phyloP scores from a whole-genome alignment of 106 monocot genomes.

The Allium sativum region DNA sequence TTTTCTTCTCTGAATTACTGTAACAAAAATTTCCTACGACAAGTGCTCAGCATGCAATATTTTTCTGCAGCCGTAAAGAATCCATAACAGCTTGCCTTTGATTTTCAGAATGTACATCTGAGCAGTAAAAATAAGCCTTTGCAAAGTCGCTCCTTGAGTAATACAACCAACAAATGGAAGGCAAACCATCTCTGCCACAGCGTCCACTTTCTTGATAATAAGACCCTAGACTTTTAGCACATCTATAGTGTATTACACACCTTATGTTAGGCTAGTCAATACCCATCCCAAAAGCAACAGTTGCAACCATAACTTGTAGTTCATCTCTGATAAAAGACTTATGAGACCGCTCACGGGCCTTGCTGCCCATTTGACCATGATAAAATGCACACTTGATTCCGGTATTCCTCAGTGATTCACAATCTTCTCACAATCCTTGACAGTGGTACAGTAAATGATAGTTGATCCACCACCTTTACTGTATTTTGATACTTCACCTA shows the following conservation, averaged over 20 bases:
- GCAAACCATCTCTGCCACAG: slow-evolving; percentile 92
- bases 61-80: slow-evolving; percentile 83
- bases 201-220: slow-evolving; percentile 99
- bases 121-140: slow-evolving; percentile 90
- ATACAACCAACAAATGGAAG: slow-evolving; percentile 86
- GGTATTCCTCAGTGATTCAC: slow-evolving; percentile 38
- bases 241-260: slow-evolving; percentile 97
- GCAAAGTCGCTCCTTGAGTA: slow-evolving; percentile 88
- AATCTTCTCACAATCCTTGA: slow-evolving; percentile 87
- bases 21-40: slow-evolving; percentile 77
- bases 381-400: slow-evolving; percentile 74
- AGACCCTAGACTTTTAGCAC: slow-evolving; percentile 87
- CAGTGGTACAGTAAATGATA: slow-evolving; percentile 90
- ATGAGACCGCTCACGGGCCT: slow-evolving; percentile 78
- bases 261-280: slow-evolving; percentile 94
- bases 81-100: slow-evolving; percentile 73
- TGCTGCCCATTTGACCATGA: slow-evolving; percentile 89
- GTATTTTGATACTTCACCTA: slow-evolving; percentile 57
- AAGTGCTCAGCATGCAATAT: slow-evolving; percentile 73
- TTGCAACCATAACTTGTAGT: slow-evolving; percentile 86
- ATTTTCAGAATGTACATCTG: slow-evolving; percentile 51
- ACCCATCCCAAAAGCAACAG: slow-evolving; percentile 99
- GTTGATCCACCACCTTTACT: slow-evolving; percentile 46
- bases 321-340: slow-evolving; percentile 93
- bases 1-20: slow-evolving; percentile 75